phyloP scores from a whole-genome alignment of 2,329 filamentous ascomycete genomes.

The Talaromyces sp. region DNA sequence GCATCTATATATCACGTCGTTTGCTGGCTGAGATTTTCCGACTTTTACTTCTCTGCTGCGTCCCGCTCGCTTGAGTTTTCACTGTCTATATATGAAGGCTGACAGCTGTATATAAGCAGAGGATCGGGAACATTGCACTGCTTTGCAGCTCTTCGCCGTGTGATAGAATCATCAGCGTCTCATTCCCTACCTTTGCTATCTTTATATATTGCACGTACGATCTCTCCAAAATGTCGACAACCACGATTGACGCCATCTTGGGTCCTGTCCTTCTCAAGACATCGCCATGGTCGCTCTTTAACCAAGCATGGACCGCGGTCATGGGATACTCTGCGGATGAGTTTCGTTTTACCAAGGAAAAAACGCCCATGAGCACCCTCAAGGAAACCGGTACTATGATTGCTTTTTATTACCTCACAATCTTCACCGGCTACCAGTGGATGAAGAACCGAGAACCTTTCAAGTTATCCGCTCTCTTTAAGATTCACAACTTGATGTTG shows the following conservation, averaged over 20 bases:
- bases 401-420: slow-evolving; percentile 74
- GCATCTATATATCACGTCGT: slow-evolving; percentile 1
- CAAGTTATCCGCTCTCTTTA: slow-evolving; percentile 78
- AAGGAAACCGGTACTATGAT: slow-evolving; percentile 73
- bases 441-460: slow-evolving; percentile 80
- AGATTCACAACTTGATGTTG: slow-evolving; percentile 88
- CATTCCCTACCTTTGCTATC: not conserved
- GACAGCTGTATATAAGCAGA: not conserved
- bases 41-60: not conserved
- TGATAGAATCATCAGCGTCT: not conserved
- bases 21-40: not conserved
- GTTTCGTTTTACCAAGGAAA: slow-evolving; percentile 72
- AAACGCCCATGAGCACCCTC: slow-evolving; percentile 82
- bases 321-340: slow-evolving; percentile 75
- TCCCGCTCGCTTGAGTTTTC: not conserved
- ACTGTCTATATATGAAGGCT: not conserved
- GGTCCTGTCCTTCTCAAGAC: slow-evolving; percentile 10
- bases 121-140: not conserved
- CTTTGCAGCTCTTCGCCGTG: not conserved
- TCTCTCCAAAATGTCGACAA: slow-evolving; percentile 14
- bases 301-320: slow-evolving; percentile 68
- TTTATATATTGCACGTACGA: slow-evolving; percentile 9
- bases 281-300: slow-evolving; percentile 79
- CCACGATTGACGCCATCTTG: slow-evolving; percentile 13
- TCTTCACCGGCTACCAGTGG: slow-evolving; percentile 80